These are phyloP conservation scores for Penicillium malachiteum DNA, from an alignment of 495 filamentous ascomycete species.

Conservation along the genomic window DNA sequence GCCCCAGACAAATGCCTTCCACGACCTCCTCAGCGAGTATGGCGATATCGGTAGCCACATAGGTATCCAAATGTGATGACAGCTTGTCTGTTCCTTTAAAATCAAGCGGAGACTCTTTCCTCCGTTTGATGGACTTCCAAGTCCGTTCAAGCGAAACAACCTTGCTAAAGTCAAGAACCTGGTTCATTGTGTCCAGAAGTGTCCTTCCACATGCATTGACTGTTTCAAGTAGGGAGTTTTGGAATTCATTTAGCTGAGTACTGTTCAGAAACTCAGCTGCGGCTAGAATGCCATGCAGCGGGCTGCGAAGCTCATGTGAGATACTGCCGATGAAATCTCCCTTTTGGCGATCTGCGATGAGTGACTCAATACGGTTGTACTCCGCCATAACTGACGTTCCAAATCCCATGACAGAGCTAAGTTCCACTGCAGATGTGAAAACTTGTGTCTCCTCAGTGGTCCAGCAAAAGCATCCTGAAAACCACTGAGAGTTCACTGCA, in stretches of 20 bases:
- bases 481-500: conserved; percentile 66
- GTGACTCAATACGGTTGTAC: conserved; percentile 58
- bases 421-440: conserved; percentile 40
- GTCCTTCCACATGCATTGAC: conserved; percentile 75
- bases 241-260: conserved; percentile 50
- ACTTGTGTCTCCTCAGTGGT: conserved; percentile 45
- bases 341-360: conserved; percentile 62
- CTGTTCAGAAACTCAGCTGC: conserved; percentile 63
- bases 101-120: conserved; percentile 29
- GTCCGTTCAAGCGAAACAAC: conserved; percentile 57
- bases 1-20: conserved; percentile 54
- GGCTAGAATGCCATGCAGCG: conserved; percentile 73
- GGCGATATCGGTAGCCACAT: conserved; percentile 42
- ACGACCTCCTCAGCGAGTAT: conserved; percentile 51
- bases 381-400: conserved; percentile 69
- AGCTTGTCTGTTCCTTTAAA: conserved; percentile 32
- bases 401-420: conserved; percentile 60
- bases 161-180: conserved; percentile 72
- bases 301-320: conserved; percentile 76
- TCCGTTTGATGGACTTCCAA: conserved; percentile 40
- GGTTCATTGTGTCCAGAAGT: conserved; percentile 75
- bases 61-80: conserved; percentile 44
- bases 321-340: conserved; percentile 76
- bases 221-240: conserved; percentile 66
- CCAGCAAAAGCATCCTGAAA: conserved; percentile 66